Evolutionary conservation across 75 land plant genomes (phyloP).

Genomic region (Selaginella moellendorffii): DNA sequence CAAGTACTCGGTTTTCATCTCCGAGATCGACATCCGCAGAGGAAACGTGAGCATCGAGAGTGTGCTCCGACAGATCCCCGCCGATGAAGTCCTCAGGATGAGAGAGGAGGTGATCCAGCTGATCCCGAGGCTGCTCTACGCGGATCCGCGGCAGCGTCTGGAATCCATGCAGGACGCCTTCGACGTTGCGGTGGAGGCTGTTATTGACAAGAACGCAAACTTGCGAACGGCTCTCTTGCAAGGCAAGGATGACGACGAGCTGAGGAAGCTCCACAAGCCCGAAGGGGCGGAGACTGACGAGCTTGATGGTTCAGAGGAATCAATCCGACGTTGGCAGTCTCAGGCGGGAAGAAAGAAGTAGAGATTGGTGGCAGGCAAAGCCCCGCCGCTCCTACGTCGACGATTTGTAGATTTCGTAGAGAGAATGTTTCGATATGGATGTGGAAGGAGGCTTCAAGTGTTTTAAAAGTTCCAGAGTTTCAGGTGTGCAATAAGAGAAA

Average conservation of each 20-base stretch:
- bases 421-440: no score
- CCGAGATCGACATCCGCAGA: background rate
- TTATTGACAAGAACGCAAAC: background rate
- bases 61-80: background rate
- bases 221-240: background rate
- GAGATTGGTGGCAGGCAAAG: no score
- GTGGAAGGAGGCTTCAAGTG: no score
- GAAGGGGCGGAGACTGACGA: background rate
- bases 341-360: no score
- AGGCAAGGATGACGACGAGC: background rate
- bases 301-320: background rate
- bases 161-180: slow-evolving; percentile 5
- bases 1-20: slow-evolving; percentile 12
- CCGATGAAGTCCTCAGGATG: background rate
- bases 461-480: no score
- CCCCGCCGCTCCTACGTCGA: no score
- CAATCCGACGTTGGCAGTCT: background rate
- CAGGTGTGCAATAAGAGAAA: no score
- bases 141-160: slow-evolving; percentile 22
- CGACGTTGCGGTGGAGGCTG: slow-evolving; percentile 1
- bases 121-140: slow-evolving; percentile 46
- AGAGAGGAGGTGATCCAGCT: slow-evolving; percentile 25
- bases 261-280: background rate
- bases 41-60: background rate
- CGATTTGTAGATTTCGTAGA: no score